phyloP scores from a whole-genome alignment of 164 flowering plant species.

The Aristolochia californica region DNA sequence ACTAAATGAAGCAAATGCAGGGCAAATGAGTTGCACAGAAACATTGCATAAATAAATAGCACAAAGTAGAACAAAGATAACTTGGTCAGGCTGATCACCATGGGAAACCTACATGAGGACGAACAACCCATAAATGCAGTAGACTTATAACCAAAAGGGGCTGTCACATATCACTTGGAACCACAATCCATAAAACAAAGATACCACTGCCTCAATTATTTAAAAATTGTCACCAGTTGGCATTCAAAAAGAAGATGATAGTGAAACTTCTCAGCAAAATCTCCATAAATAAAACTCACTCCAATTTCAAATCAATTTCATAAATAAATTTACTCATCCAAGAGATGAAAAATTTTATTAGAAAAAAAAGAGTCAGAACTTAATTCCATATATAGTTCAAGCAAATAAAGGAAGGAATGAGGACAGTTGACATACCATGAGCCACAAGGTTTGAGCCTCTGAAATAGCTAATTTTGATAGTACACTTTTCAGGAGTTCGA shows the following conservation, averaged over 20 bases:
- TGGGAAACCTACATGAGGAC: background rate
- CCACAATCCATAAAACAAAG: background rate
- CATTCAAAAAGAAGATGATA: background rate
- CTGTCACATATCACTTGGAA: background rate
- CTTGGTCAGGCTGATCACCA: no score
- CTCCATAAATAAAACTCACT: background rate
- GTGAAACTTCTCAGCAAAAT: background rate
- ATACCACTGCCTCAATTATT: background rate
- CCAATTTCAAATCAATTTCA: no score
- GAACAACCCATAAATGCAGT: background rate
- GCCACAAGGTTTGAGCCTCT: slow-evolving; percentile 74
- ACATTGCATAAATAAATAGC: no score
- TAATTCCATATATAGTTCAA: background rate
- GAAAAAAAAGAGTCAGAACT: background rate
- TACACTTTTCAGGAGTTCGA: slow-evolving; percentile 34
- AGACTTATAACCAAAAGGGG: background rate
- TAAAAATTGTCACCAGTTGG: background rate
- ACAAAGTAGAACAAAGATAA: background rate
- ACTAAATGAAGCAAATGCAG: no score
- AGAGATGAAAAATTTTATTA: background rate
- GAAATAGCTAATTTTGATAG: slow-evolving; percentile 40
- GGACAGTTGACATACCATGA: slow-evolving; percentile 43
- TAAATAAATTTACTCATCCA: background rate
- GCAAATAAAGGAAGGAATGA: background rate
- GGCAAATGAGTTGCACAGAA: no score